phyloP scores from a whole-genome alignment of 805 yeast species.

The Metschnikowia kunwiensis region DNA sequence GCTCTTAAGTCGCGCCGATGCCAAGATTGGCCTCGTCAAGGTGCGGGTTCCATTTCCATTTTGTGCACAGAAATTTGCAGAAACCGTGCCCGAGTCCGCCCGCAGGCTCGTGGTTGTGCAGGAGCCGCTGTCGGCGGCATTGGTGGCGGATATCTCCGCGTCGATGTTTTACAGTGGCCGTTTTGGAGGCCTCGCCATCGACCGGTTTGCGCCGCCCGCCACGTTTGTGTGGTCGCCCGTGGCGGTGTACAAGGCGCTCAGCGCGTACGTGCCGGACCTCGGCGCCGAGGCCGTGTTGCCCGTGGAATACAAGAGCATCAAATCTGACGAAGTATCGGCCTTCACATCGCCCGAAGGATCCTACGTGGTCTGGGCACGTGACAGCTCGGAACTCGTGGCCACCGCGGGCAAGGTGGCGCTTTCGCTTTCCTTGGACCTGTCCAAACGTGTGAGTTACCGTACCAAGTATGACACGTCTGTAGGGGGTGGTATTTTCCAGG shows the following conservation, averaged over 20 bases:
- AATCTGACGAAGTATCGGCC: slow-evolving; percentile 24
- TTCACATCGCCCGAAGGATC: slow-evolving; percentile 44
- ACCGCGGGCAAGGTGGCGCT: slow-evolving; percentile 67
- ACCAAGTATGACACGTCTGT: slow-evolving; percentile 69
- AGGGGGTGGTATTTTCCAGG: slow-evolving; percentile 72
- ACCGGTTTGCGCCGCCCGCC: slow-evolving; percentile 52
- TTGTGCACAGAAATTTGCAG: slow-evolving; percentile 56
- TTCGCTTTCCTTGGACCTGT: slow-evolving; percentile 61
- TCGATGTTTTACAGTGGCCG: slow-evolving; percentile 55
- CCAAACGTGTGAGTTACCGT: slow-evolving; percentile 51
- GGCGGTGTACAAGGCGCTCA: slow-evolving; percentile 48
- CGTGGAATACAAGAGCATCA: slow-evolving; percentile 15
- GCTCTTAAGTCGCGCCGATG: slow-evolving; percentile 35
- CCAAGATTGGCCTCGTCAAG: slow-evolving; percentile 61
- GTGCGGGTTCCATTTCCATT: slow-evolving; percentile 82
- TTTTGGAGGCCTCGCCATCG: slow-evolving; percentile 37
- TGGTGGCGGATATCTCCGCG: slow-evolving; percentile 72
- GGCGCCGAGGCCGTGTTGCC: slow-evolving; percentile 28
- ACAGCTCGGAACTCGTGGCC: slow-evolving; percentile 52
- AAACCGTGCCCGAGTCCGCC: slow-evolving; percentile 55
- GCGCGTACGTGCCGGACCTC: slow-evolving; percentile 36
- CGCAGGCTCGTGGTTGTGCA: slow-evolving; percentile 66
- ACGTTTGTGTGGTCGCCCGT: slow-evolving; percentile 55
- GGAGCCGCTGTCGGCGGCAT: slow-evolving; percentile 45
- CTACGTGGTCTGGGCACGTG: slow-evolving; percentile 65